A percentile compares a stretch with the other conserved stretches of the same genome.
These are phyloP conservation scores for Cupressus sempervirens DNA, from an alignment of 75 land plant genomes.

Conservation along the genomic window DNA sequence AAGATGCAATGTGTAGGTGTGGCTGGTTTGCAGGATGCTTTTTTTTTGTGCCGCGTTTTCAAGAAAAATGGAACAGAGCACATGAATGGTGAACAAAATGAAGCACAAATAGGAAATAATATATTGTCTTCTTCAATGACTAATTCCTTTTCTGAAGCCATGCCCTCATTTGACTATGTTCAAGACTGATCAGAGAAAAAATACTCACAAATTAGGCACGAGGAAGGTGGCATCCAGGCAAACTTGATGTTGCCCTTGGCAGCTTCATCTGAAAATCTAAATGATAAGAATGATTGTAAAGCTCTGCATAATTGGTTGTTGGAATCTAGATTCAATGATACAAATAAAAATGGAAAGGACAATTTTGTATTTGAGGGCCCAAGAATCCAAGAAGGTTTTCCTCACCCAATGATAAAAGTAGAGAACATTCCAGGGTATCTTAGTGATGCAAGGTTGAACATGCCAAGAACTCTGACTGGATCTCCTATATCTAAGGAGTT, in stretches of 20 bases:
- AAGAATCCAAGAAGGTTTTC: no score
- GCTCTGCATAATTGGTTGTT: not conserved
- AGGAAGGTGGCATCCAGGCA: not conserved
- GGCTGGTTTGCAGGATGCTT: constrained; percentile 7
- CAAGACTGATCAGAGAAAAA: no score
- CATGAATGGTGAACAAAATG: constrained; percentile 4
- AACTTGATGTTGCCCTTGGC: not conserved
- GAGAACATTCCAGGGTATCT: not conserved
- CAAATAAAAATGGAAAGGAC: no score
- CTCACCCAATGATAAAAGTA: no score
- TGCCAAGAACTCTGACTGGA: not conserved
- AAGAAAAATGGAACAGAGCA: constrained; percentile 23
- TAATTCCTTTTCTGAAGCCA: constrained; percentile 4
- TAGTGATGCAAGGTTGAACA: constrained; percentile 2
- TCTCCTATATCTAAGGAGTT: not conserved
- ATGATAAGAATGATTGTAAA: not conserved
- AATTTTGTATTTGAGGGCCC: no score
- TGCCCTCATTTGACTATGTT: no score
- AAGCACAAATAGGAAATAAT: not conserved
- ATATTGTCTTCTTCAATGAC: not conserved
- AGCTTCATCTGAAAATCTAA: not conserved
- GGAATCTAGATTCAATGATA: not conserved
- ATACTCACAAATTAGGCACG: no score
- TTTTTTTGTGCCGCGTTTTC: no score
- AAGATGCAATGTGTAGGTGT: not conserved